Conservation (phyloP, 306 rosid genomes). For the Sesbania bispinosa region DNA sequence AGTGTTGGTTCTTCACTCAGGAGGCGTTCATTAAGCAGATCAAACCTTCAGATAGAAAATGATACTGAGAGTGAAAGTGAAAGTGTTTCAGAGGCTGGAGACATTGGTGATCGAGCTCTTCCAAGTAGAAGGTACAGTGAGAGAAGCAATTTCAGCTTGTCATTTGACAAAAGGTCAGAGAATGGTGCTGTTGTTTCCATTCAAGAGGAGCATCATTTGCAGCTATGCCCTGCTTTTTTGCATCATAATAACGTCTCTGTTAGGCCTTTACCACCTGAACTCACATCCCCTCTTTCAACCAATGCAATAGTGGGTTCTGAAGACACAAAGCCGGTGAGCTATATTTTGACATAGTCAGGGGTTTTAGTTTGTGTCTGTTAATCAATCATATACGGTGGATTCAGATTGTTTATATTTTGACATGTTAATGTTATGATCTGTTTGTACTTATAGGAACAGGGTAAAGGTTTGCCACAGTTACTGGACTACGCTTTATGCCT, state of each 20-base stretch:
- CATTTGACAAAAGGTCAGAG: conserved; percentile 35
- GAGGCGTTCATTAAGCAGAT: no score
- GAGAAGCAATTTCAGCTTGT: conserved; percentile 31
- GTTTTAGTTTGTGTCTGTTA: no score
- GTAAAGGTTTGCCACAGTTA: conserved; percentile 24
- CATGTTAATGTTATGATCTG: background rate
- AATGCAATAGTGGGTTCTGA: conserved; percentile 21
- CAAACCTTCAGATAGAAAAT: conserved; percentile 6
- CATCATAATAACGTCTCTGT: conserved; percentile 17
- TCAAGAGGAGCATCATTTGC: conserved; percentile 22
- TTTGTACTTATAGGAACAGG: conserved; percentile 37
- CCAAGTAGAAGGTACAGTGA: conserved; percentile 44
- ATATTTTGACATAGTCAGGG: no score
- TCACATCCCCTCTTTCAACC: conserved; percentile 31
- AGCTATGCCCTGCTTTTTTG: background rate
- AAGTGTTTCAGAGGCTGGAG: conserved; percentile 68
- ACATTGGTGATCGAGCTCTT: conserved; percentile 71
- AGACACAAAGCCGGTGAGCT: conserved; percentile 33
- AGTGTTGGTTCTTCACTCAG: no score
- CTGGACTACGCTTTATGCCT: conserved; percentile 41
- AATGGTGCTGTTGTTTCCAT: conserved; percentile 29
- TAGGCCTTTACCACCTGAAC: conserved; percentile 33
- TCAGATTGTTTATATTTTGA: no score
- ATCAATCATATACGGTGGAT: no score
- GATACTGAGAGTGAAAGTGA: conserved; percentile 39